Conservation (phyloP, 2,329 filamentous ascomycete species). For the Colletotrichum destructivum region DNA sequence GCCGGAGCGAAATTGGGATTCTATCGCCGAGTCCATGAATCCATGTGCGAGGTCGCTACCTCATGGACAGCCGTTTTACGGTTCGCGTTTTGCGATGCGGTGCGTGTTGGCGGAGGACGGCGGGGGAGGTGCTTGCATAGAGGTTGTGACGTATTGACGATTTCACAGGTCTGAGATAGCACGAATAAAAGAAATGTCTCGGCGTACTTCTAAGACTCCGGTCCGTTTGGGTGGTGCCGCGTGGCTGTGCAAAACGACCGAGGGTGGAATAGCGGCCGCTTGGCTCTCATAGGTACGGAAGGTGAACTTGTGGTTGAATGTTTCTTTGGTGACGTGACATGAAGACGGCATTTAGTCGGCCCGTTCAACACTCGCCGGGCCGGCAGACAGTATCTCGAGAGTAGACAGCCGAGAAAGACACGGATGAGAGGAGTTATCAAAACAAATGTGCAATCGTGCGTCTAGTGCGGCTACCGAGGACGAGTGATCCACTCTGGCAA, state of each 20-base stretch:
- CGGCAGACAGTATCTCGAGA: not conserved
- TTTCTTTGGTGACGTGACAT: constrained; percentile 10
- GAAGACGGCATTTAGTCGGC: constrained; percentile 37
- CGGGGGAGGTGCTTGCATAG: constrained; percentile 5
- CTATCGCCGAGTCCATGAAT: constrained; percentile 43
- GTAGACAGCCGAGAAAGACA: not conserved
- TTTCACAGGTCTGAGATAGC: constrained; percentile 22
- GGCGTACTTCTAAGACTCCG: constrained; percentile 31
- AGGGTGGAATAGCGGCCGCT: constrained; percentile 31
- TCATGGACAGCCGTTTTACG: constrained; percentile 29
- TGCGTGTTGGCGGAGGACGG: not conserved
- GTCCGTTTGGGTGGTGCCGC: constrained; percentile 25
- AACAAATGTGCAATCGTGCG: not conserved
- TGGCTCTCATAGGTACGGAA: constrained; percentile 6
- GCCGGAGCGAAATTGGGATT: constrained; percentile 38
- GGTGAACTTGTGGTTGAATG: constrained; percentile 11
- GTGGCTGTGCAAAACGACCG: constrained; percentile 36
- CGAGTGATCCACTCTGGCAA: not conserved
- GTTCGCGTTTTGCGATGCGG: constrained; percentile 15
- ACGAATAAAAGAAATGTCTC: constrained; percentile 23
- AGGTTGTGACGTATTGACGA: constrained; percentile 37
- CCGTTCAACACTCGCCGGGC: not conserved
- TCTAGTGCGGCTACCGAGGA: no score
- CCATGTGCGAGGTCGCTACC: constrained; percentile 40
- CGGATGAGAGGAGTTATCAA: not conserved